A percentile compares a stretch with the other conserved stretches of the same genome.
Evolutionary conservation across 306 rosid genomes (phyloP).

Genomic region (apple (Malus domestica)): ASM211411v1 NC_041803.1:54113001-54113500

Average conservation of each 20-base stretch:
- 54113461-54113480: conserved; percentile 70
- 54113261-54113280: conserved; percentile 49
- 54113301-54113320: conserved; percentile 49
- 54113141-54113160: background rate
- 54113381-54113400: conserved; percentile 41
- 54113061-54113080: too few species aligned
- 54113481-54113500: conserved; percentile 91
- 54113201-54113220: background rate
- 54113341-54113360: conserved; percentile 65
- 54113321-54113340: conserved; percentile 47
- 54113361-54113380: conserved; percentile 77
- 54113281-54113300: conserved; percentile 72
- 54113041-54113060: too few species aligned
- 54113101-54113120: background rate
- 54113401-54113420: conserved; percentile 66
- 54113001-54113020: too few species aligned
- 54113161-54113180: background rate
- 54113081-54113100: background rate
- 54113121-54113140: background rate
- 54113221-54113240: conserved; percentile 16
- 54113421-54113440: conserved; percentile 72
- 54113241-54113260: conserved; percentile 43
- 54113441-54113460: conserved; percentile 78
- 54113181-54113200: background rate
- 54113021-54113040: too few species aligned